These are phyloP conservation scores for Diddensiella transvaalensis DNA, from an alignment of 805 yeast species.

Conservation along the genomic window DNA sequence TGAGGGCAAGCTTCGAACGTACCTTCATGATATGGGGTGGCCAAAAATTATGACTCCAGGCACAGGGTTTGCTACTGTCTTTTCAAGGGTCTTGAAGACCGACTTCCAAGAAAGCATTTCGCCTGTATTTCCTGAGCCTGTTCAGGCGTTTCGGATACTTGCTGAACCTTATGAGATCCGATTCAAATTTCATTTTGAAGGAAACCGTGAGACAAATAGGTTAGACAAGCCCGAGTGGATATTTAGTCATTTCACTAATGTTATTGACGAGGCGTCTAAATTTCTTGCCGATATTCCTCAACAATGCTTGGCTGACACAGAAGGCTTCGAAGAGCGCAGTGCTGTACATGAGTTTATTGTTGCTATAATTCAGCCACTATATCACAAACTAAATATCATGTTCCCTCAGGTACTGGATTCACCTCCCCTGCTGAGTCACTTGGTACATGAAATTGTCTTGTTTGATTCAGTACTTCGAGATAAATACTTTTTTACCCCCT, in stretches of 20 bases:
- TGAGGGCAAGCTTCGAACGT: constrained; percentile 6
- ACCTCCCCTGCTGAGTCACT: constrained; percentile 53
- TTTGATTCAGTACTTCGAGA: constrained; percentile 52
- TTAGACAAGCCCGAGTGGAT: constrained; percentile 73
- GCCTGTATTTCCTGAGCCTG: constrained; percentile 13
- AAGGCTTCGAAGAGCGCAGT: constrained; percentile 21
- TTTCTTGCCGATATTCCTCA: constrained; percentile 29
- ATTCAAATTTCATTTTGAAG: constrained; percentile 59
- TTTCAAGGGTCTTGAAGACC: constrained; percentile 3
- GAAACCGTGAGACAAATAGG: constrained; percentile 55
- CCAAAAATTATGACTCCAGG: constrained; percentile 9
- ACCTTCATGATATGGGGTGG: constrained; percentile 11
- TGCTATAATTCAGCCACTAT: constrained; percentile 45
- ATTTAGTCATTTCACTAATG: constrained; percentile 41
- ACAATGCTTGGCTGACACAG: constrained; percentile 17
- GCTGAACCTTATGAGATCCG: constrained; percentile 45
- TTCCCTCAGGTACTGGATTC: constrained; percentile 30
- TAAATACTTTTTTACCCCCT: constrained; percentile 47
- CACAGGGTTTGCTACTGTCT: constrained; percentile 4
- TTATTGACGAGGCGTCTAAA: constrained; percentile 32
- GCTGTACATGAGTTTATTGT: constrained; percentile 43
- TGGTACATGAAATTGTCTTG: constrained; percentile 52
- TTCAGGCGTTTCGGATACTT: constrained; percentile 41
- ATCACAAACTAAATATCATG: constrained; percentile 39
- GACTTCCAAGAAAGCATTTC: constrained; percentile 3